These are phyloP conservation scores for Apiotrichum veenhuisii DNA, from an alignment of 1,284 basidiomycete genomes.

Conservation along the genomic window DNA sequence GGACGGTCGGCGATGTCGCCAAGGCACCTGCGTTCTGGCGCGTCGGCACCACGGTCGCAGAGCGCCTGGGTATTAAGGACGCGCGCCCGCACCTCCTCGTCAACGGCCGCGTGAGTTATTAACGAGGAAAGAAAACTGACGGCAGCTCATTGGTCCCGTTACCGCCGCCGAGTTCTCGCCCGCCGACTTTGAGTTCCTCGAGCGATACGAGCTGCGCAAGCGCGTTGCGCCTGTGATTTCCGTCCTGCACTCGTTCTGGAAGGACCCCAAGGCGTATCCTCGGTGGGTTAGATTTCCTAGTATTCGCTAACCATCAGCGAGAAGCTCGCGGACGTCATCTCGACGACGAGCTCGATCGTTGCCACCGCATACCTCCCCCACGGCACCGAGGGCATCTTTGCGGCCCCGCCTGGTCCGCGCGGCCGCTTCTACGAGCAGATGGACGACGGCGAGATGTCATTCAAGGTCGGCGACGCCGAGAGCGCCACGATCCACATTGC, in stretches of 20 bases:
- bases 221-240: constrained; percentile 64
- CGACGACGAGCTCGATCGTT: constrained; percentile 66
- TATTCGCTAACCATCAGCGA: constrained; percentile 48
- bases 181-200: constrained; percentile 66
- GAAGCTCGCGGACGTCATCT: constrained; percentile 59
- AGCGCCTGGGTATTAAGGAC: constrained; percentile 55
- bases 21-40: constrained; percentile 45
- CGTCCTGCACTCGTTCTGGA: constrained; percentile 59
- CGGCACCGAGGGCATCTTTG: constrained; percentile 68
- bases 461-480: constrained; percentile 64
- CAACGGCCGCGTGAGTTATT: constrained; percentile 69
- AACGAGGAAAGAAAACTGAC: background rate
- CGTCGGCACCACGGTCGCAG: constrained; percentile 22
- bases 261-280: constrained; percentile 52
- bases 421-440: constrained; percentile 60
- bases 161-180: constrained; percentile 57
- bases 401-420: constrained; percentile 55
- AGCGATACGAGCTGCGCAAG: constrained; percentile 66
- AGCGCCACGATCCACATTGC: constrained; percentile 69
- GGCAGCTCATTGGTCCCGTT: constrained; percentile 65
- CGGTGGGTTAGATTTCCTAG: constrained; percentile 41
- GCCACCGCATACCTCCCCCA: constrained; percentile 62
- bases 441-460: constrained; percentile 63
- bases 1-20: constrained; percentile 26
- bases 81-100: constrained; percentile 64